Evolutionary conservation across 1,139 yeast genomes (phyloP).

Genomic region (Geotrichum restrictum): DNA sequence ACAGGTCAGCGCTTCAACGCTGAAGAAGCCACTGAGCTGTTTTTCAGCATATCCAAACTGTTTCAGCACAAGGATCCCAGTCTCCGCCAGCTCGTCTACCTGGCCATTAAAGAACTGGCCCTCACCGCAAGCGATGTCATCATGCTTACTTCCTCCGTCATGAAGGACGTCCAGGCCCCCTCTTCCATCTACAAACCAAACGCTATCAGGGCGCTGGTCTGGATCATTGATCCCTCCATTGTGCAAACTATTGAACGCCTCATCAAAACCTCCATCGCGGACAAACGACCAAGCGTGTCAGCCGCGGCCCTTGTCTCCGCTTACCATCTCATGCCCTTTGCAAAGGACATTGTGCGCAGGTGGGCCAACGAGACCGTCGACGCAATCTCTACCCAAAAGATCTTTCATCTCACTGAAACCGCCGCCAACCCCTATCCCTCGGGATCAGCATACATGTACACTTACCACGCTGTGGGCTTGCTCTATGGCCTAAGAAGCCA

Average conservation of each 20-base stretch:
- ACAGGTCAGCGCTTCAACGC: conserved; percentile 84
- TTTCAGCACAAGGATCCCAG: conserved; percentile 91
- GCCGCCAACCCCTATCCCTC: conserved; percentile 27
- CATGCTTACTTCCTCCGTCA: conserved; percentile 96
- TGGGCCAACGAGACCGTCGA: conserved; percentile 94
- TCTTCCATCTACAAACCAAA: conserved; percentile 85
- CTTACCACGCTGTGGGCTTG: conserved; percentile 92
- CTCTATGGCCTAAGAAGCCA: conserved; percentile 82
- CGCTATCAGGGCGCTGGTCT: conserved; percentile 86
- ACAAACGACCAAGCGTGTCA: conserved; percentile 79
- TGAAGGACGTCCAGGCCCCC: conserved; percentile 88
- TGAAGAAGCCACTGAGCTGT: conserved; percentile 85
- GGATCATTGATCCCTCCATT: conserved; percentile 87
- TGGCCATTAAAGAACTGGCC: conserved; percentile 87
- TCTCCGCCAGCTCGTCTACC: conserved; percentile 87
- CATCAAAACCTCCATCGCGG: conserved; percentile 89
- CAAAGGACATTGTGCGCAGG: conserved; percentile 86
- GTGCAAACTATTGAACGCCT: conserved; percentile 92
- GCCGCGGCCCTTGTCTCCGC: conserved; percentile 91
- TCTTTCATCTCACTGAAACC: conserved; percentile 52
- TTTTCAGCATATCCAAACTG: conserved; percentile 88
- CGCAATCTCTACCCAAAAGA: conserved; percentile 60
- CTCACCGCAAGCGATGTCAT: conserved; percentile 82
- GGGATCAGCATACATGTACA: conserved; percentile 61
- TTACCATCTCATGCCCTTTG: conserved; percentile 82